These are phyloP conservation scores for Aspergillus biplanus DNA, from an alignment of 495 filamentous ascomycete genomes.

Conservation along the genomic window DNA sequence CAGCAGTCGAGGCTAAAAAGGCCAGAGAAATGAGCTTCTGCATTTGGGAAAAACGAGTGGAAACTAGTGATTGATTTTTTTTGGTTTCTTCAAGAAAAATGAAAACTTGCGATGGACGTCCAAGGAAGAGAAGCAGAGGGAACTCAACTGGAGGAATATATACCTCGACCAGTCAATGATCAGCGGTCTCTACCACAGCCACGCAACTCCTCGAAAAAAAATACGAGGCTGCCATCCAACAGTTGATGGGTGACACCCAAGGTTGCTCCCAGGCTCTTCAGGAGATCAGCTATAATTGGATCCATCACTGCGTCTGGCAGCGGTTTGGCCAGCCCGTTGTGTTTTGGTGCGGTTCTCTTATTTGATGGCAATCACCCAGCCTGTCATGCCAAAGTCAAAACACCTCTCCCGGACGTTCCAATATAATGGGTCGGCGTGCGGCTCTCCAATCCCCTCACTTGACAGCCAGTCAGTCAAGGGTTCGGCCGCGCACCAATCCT, in stretches of 20 bases:
- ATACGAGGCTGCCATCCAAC: no score
- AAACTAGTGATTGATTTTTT: not conserved
- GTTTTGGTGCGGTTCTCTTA: not conserved
- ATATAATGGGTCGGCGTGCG: not conserved
- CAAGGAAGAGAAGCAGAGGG: no score
- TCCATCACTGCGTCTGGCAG: no score
- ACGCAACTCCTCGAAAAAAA: no score
- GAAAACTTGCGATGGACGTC: no score
- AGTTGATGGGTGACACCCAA: no score
- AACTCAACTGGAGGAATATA: no score
- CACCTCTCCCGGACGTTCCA: not conserved
- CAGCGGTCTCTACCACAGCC: no score
- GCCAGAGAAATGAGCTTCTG: constrained; percentile 9
- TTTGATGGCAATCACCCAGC: not conserved
- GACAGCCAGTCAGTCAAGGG: not conserved
- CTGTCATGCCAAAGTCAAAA: not conserved
- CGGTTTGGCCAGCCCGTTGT: not conserved
- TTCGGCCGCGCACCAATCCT: not conserved
- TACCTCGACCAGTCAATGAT: no score
- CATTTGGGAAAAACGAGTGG: constrained; percentile 9
- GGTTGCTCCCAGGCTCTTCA: no score
- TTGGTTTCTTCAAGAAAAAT: no score
- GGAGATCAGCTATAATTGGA: no score
- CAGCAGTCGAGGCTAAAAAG: constrained; percentile 1
- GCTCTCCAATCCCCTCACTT: not conserved